phyloP scores from a whole-genome alignment of 768 basidiomycete species.

The Tricholoma sp. region DNA sequence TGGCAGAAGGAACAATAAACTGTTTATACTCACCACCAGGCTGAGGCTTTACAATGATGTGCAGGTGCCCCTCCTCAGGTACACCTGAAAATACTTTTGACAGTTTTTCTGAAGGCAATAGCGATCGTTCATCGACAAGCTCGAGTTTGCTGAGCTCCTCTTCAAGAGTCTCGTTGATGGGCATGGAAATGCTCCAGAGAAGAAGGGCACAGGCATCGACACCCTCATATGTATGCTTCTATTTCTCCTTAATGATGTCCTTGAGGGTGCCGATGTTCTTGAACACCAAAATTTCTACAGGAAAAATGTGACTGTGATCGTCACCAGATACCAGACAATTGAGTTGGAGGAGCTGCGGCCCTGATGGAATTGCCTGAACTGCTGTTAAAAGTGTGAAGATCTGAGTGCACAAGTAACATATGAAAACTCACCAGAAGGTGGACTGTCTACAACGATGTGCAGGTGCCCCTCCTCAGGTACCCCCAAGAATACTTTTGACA shows the following conservation, averaged over 20 bases:
- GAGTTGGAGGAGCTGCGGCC: neutral
- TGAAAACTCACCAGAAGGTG: neutral
- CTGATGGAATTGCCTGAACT: neutral
- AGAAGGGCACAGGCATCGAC: neutral
- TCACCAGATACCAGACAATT: neutral
- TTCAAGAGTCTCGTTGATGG: neutral
- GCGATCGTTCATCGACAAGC: too few relatives aligned
- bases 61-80: too few relatives aligned
- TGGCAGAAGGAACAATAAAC: too few relatives aligned
- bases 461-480: too few relatives aligned
- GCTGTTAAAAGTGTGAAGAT: neutral
- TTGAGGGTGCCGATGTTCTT: neutral
- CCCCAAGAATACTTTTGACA: too few relatives aligned
- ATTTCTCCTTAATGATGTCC: neutral
- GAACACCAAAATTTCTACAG: neutral
- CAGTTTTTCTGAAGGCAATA: too few relatives aligned
- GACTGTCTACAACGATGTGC: too few relatives aligned
- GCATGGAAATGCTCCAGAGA: neutral
- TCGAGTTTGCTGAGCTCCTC: neutral
- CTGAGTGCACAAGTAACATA: neutral
- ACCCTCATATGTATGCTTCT: neutral
- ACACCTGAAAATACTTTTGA: too few relatives aligned
- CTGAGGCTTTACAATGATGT: too few relatives aligned
- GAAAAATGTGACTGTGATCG: neutral
- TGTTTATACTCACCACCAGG: too few relatives aligned